phyloP scores from a whole-genome alignment of 345 rosid genomes.

The Trapa incisa region DNA sequence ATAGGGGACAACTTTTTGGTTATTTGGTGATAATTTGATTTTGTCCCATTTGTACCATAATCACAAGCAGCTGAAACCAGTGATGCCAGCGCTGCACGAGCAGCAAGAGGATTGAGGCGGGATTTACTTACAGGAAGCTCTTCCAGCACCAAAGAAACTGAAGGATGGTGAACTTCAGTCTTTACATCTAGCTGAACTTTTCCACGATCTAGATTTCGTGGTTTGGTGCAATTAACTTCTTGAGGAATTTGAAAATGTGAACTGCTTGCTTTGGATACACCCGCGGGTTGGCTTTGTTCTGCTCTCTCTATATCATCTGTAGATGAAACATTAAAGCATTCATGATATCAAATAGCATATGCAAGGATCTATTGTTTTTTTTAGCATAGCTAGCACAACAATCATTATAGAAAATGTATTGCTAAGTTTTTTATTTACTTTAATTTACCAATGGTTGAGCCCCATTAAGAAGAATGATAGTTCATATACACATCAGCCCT shows the following conservation, averaged over 20 bases:
- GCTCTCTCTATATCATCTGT: conserved; percentile 11
- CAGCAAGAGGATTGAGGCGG: conserved; percentile 21
- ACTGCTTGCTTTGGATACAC: conserved; percentile 4
- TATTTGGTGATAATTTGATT: conserved; percentile 1
- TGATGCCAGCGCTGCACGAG: conserved; percentile 23
- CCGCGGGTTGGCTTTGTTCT: conserved; percentile 1
- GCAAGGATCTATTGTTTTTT: not conserved
- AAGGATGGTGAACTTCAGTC: conserved; percentile 4
- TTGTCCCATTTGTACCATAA: conserved; percentile 7
- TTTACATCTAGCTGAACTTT: conserved; percentile 4
- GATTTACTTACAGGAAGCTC: conserved; percentile 11
- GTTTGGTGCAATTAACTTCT: conserved; percentile 2
- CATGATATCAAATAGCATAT: not conserved
- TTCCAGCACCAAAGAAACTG: conserved; percentile 9
- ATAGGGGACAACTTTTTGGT: not conserved
- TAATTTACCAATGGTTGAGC: not conserved
- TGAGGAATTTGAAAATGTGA: conserved; percentile 2
- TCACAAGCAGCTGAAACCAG: conserved; percentile 6
- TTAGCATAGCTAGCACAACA: not conserved
- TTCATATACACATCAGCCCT: not conserved
- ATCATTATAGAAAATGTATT: not conserved
- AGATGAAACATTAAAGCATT: not conserved
- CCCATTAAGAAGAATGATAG: not conserved
- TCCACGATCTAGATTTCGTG: conserved; percentile 1
- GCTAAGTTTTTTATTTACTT: not conserved